Evolutionary conservation across 2,329 filamentous ascomycete genomes (phyloP).

Genomic region (Boeremia exigua): DNA sequence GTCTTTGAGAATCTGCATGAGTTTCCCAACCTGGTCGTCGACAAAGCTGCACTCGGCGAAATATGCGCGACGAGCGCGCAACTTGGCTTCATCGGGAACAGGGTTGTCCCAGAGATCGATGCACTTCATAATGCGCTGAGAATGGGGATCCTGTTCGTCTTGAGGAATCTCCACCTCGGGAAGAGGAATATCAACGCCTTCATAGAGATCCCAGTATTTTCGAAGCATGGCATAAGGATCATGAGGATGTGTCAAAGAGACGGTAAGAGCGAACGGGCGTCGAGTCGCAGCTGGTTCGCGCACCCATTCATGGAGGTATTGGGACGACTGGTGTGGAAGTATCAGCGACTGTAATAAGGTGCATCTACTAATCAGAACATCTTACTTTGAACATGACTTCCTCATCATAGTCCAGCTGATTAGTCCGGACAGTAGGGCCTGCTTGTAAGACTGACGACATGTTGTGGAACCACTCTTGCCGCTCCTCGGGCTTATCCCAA

Average conservation of each 20-base stretch:
- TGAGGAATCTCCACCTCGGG: constrained; percentile 79
- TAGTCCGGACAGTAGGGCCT: constrained; percentile 85
- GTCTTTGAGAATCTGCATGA: constrained; percentile 77
- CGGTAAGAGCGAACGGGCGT: constrained; percentile 84
- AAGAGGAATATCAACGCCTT: constrained; percentile 83
- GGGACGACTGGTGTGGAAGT: constrained; percentile 62
- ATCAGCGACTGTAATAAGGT: constrained; percentile 70
- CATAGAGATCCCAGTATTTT: constrained; percentile 92
- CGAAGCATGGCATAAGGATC: constrained; percentile 94
- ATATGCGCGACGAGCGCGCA: constrained; percentile 84
- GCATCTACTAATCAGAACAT: neutral
- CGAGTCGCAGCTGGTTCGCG: constrained; percentile 73
- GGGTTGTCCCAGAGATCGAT: constrained; percentile 86
- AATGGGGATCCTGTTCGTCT: constrained; percentile 84
- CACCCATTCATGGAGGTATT: constrained; percentile 90
- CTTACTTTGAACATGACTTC: constrained; percentile 83
- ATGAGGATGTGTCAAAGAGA: constrained; percentile 92
- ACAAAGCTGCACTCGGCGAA: constrained; percentile 94
- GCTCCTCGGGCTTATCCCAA: constrained; percentile 85
- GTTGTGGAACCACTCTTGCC: constrained; percentile 93
- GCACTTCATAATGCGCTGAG: constrained; percentile 83
- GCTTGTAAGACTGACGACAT: constrained; percentile 92
- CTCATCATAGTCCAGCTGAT: constrained; percentile 95
- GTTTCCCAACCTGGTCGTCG: constrained; percentile 86
- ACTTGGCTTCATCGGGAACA: constrained; percentile 85